These are phyloP conservation scores for Tilletia setariae DNA, from an alignment of 1,284 basidiomycete genomes.

Conservation along the genomic window DNA sequence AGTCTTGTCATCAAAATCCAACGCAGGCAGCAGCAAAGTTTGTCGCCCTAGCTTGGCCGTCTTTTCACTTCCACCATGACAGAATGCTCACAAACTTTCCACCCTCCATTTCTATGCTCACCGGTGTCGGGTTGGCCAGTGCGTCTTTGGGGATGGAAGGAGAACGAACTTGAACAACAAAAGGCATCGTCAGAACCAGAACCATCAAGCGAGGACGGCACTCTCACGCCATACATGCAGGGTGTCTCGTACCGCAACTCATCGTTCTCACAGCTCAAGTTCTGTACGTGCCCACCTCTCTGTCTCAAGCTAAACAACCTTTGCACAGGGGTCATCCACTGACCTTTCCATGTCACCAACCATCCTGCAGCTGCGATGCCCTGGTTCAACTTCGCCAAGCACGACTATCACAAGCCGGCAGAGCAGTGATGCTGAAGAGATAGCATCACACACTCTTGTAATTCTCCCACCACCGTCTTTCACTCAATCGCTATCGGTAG, in stretches of 20 bases:
- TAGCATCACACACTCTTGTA: too few relatives aligned
- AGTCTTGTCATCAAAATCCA: slow-evolving; percentile 19
- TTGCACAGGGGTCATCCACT: neutral
- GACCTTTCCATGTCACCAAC: neutral
- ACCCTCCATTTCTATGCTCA: slow-evolving; percentile 19
- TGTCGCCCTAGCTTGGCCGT: too few relatives aligned
- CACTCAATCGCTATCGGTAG: too few relatives aligned
- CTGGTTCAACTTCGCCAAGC: slow-evolving; percentile 54
- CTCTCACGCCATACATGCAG: slow-evolving; percentile 82
- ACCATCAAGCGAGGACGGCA: slow-evolving; percentile 68
- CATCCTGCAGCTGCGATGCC: slow-evolving; percentile 39
- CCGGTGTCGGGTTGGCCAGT: slow-evolving; percentile 58
- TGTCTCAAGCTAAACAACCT: neutral
- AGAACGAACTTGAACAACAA: slow-evolving; percentile 65
- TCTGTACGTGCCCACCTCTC: slow-evolving; percentile 36
- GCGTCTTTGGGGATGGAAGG: slow-evolving; percentile 94
- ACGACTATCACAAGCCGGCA: slow-evolving; percentile 41
- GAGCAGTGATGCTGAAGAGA: neutral
- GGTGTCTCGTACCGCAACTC: slow-evolving; percentile 84
- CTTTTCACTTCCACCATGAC: too few relatives aligned
- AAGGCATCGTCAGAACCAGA: slow-evolving; percentile 36
- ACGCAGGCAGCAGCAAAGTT: too few relatives aligned
- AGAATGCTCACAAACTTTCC: too few relatives aligned
- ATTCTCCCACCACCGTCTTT: too few relatives aligned
- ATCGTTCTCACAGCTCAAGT: slow-evolving; percentile 70